Base-by-base conservation (phyloP, 208 protist species). In the Porcisia deanei region DNA sequence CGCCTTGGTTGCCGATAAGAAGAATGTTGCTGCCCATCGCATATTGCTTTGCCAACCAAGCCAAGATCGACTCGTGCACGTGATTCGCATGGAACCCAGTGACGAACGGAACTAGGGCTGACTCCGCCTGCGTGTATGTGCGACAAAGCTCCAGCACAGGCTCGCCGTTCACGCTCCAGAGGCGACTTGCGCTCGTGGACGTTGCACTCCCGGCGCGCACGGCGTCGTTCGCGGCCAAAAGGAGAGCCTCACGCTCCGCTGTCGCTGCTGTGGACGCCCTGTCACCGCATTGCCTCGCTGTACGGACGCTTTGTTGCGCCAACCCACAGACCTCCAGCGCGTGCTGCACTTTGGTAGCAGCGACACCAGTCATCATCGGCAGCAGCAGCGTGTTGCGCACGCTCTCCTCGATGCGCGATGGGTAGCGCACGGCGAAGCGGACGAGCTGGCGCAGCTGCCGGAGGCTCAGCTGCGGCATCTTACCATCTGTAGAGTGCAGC, bases 1-100 rank as follows among this genome's bases (percentile, higher is more conserved):
- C 95, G 30, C 97, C 93, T 71, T 99, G 98, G 72, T 97, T 98
- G 64, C 97, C 97, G 41, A 99, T 97, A 39, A 99, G 89, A 10
- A 99, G 89, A 39, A 98, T 85, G 66, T 94, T 96, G 76, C 84
- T 88, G 22, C 85, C 80, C 77, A 93, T 85, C 2, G 85, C 86
- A 76, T 93, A 91, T 80, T 99, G 96, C 76, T 91, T 89, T 6
- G 96, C 88, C 52, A 99, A 85, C 82, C 95, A 96, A 4, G 78
- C 79, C 59, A 99, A 83, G 53, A 98, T 85, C 4, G 72, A 77
- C 60, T 94, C 84, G 69, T 99, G 98, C 58, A 93, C 77, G 20
- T 80, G 84, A 63, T 97, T 98, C 34, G 94, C 81, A 81, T 97
- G 88, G 83, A 99, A 99, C 52, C 82, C 81, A 12, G 91, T 79